A percentile compares a stretch with the other conserved stretches of the same genome.
These are phyloP conservation scores for Ogataea sp. DNA, from an alignment of 805 yeast species.

Conservation along the genomic window DNA sequence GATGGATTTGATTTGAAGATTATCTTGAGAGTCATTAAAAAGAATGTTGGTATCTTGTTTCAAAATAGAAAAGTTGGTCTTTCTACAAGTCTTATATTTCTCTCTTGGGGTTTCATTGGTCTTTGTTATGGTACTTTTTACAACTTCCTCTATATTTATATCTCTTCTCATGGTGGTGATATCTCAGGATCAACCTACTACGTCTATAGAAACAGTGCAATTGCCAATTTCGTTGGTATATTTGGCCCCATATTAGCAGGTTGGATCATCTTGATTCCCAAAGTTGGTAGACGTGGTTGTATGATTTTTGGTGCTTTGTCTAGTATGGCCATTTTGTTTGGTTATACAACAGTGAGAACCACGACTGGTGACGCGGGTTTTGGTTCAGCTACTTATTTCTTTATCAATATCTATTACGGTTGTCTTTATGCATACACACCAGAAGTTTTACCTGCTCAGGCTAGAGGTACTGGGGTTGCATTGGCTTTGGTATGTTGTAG, in stretches of 20 bases:
- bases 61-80: constrained; percentile 34
- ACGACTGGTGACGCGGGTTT: constrained; percentile 45
- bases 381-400: constrained; percentile 39
- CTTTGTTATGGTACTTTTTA: constrained; percentile 49
- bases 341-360: constrained; percentile 54
- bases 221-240: constrained; percentile 38
- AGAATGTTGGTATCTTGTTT: constrained; percentile 39
- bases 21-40: constrained; percentile 20
- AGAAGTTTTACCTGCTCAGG: constrained; percentile 46
- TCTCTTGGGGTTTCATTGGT: constrained; percentile 53
- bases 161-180: constrained; percentile 41
- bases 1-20: constrained; percentile 18
- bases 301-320: constrained; percentile 42
- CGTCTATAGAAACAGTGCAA: constrained; percentile 39
- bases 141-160: constrained; percentile 45
- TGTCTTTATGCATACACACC: constrained; percentile 61
- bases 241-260: constrained; percentile 50
- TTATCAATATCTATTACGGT: constrained; percentile 44
- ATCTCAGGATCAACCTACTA: constrained; percentile 30
- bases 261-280: constrained; percentile 21
- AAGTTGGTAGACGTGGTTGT: constrained; percentile 50
- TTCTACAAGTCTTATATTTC: constrained; percentile 34
- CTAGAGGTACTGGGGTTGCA: constrained; percentile 54
- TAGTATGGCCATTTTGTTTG: constrained; percentile 51
- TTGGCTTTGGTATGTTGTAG: constrained; percentile 46